Evolutionary conservation across 1,139 yeast genomes (phyloP), one percentile per base, ranked within the genome.

Genomic region (Candida buenavistaensis): DNA sequence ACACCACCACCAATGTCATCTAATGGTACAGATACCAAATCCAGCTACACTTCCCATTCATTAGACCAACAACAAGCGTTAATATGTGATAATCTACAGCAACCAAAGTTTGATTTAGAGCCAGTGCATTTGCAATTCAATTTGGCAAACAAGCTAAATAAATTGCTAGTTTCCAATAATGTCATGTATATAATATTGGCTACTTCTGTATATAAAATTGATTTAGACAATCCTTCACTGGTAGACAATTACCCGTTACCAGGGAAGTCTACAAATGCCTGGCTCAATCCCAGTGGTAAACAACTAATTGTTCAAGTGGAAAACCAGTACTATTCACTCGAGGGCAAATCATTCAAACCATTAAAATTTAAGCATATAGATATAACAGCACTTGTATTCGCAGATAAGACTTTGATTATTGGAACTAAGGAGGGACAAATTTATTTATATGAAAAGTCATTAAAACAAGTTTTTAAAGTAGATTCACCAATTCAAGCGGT

Each of bases 81-180:
- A n/a, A 33, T 46, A 17, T 36, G 32, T 23, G 37, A 45, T 13
- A 41, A 45, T 26, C 29, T 44, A 17, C 50, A 49, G 11, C 45
- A 45, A 30, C 67, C 68, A 1, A 38, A 44, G 8, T 64, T 67
- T 43, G 57, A 55, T 8, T 46, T 70, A n/a, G 75, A 69, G 35
- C 58, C 59, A 21, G 75, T 69, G 3, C 74, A 63, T 45, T 57
- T 69, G 14, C 75, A 68, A 40, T 69, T 69, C 45, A 58, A 53
- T 17, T 57, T 68, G 20, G 43, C 50, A n/a, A 41, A 57, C 33
- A 46, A 52, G 3, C 52, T 70, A 26, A 47, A 43, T 10, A 41
- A 46, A n/a, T 46, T 65, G 9, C 40, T 48, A 13, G 69, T 65
- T 3, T 52, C 53, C 32, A 59, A 52, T 38, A 64, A 68, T 39